Conservation (phyloP, 2,329 filamentous ascomycete species). For the Cylindrodendrum hubeiense region DNA sequence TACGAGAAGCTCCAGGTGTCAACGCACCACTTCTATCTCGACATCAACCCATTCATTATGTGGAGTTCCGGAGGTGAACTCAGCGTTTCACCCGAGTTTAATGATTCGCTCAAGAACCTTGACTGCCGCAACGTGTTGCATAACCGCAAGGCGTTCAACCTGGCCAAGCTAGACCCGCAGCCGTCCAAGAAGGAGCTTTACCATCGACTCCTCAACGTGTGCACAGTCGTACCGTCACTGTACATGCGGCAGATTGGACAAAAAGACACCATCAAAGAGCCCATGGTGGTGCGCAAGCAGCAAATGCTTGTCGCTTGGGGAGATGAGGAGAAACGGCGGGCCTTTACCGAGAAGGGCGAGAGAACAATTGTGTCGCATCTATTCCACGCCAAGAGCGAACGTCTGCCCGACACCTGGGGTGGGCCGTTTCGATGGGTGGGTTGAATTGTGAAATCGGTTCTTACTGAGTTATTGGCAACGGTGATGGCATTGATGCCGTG, state of each 20-base stretch:
- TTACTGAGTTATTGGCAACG: not conserved
- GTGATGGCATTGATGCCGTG: not conserved
- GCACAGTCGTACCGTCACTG: slow-evolving; percentile 51
- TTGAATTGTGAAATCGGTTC: not conserved
- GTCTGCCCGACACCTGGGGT: slow-evolving; percentile 28
- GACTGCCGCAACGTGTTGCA: slow-evolving; percentile 53
- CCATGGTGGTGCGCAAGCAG: slow-evolving; percentile 52
- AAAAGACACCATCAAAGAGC: slow-evolving; percentile 49
- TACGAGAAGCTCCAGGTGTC: slow-evolving; percentile 55
- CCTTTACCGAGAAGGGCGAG: slow-evolving; percentile 44
- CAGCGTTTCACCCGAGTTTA: slow-evolving; percentile 46
- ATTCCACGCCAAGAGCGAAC: slow-evolving; percentile 38
- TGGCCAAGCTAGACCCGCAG: slow-evolving; percentile 47
- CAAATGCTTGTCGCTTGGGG: slow-evolving; percentile 55
- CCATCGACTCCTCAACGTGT: slow-evolving; percentile 49
- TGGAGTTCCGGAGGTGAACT: slow-evolving; percentile 40
- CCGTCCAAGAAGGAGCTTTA: slow-evolving; percentile 49
- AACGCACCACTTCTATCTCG: slow-evolving; percentile 53
- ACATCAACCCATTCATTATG: slow-evolving; percentile 47
- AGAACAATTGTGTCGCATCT: slow-evolving; percentile 48
- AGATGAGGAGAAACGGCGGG: slow-evolving; percentile 46
- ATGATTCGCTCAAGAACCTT: slow-evolving; percentile 47
- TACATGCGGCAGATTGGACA: slow-evolving; percentile 52
- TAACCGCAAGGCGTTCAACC: slow-evolving; percentile 51
- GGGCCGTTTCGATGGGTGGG: slow-evolving; percentile 26